Conservation (phyloP, 2,329 filamentous ascomycete species). For the Simplicillium sp. region DNA sequence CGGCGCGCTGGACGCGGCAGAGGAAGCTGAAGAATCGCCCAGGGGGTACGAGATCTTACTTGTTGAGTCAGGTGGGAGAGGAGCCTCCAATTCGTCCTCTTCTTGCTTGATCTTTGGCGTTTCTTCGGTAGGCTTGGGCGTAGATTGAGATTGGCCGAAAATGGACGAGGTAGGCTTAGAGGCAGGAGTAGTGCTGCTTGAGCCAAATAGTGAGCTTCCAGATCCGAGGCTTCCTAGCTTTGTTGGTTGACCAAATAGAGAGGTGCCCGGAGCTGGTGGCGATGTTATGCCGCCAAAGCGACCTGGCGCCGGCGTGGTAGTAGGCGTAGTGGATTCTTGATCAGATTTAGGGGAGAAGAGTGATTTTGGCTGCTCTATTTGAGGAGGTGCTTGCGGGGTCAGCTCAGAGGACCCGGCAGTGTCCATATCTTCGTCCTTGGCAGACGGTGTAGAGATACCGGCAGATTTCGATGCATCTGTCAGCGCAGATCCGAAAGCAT, state of each 20-base stretch:
- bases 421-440: constrained; percentile 47
- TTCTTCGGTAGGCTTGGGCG: constrained; percentile 14
- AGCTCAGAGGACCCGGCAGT: constrained; percentile 20
- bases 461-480: constrained; percentile 32
- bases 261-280: constrained; percentile 20
- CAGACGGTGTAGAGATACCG: constrained; percentile 19
- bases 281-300: constrained; percentile 30
- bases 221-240: constrained; percentile 11
- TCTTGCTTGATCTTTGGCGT: constrained; percentile 19
- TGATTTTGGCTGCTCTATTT: constrained; percentile 15
- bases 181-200: constrained; percentile 15
- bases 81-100: constrained; percentile 19
- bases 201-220: constrained; percentile 17
- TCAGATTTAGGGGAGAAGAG: constrained; percentile 11
- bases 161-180: constrained; percentile 12
- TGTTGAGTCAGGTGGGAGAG: constrained; percentile 38
- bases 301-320: constrained; percentile 38
- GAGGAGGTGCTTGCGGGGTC: constrained; percentile 19
- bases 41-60: constrained; percentile 37
- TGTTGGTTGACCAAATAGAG: constrained; percentile 24
- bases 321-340: constrained; percentile 35
- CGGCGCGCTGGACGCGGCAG: constrained; percentile 22
- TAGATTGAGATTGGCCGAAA: constrained; percentile 15
- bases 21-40: constrained; percentile 36
- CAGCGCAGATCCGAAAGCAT: constrained; percentile 50